A percentile compares a stretch with the other conserved stretches of the same genome.
These are phyloP conservation scores for Annulohypoxylon moriforme DNA, from an alignment of 495 filamentous ascomycete species.

Conservation along the genomic window DNA sequence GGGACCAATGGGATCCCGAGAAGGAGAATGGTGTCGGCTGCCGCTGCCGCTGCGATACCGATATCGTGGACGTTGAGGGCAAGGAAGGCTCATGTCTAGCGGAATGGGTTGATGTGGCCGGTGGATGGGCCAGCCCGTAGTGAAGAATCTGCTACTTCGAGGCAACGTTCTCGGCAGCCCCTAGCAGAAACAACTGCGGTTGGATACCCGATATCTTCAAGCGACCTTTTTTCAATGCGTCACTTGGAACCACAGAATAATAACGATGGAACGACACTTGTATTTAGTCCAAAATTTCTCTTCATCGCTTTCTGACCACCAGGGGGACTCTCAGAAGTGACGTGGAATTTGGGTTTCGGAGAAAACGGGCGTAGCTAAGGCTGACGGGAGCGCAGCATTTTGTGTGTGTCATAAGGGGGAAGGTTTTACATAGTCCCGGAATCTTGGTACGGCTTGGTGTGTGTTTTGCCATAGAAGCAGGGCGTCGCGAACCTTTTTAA, in stretches of 20 bases:
- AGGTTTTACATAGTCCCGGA: slow-evolving; percentile 9
- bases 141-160: slow-evolving; percentile 10
- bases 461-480: slow-evolving; percentile 32
- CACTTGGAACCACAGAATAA: slow-evolving; percentile 19
- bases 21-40: slow-evolving; percentile 98
- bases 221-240: slow-evolving; percentile 4
- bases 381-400: slow-evolving; percentile 29
- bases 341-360: slow-evolving; percentile 17
- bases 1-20: slow-evolving; percentile 84
- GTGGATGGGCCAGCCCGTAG: slow-evolving; percentile 82
- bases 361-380: slow-evolving; percentile 20
- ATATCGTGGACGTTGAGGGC: slow-evolving; percentile 96
- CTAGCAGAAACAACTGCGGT: slow-evolving; percentile 24
- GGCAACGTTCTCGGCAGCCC: slow-evolving; percentile 2
- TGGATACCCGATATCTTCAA: slow-evolving; percentile 36
- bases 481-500: slow-evolving; percentile 34
- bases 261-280: slow-evolving; percentile 43
- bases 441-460: slow-evolving; percentile 23
- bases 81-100: slow-evolving; percentile 94
- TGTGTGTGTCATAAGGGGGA: slow-evolving; percentile 17
- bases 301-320: slow-evolving; percentile 22
- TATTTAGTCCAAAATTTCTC: slow-evolving; percentile 34
- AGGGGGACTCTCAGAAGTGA: slow-evolving; percentile 22
- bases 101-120: slow-evolving; percentile 98
- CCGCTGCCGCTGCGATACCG: slow-evolving; percentile 97